Evolutionary conservation across 148 eudicot species (phyloP), one percentile per base, ranked within the genome.

Genomic region (Vaccinium vitisidaea): DNA sequence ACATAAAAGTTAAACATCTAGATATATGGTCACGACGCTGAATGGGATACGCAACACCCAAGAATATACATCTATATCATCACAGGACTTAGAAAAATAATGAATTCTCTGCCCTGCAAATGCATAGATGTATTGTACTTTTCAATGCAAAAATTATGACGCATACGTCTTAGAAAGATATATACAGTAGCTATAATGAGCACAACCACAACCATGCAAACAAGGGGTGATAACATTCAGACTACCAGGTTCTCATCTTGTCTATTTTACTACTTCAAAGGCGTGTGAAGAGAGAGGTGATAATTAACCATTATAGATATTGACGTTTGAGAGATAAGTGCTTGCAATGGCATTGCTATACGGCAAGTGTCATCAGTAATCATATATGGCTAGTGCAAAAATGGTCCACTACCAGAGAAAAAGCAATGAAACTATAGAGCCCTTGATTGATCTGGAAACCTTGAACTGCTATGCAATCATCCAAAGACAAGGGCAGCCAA

Each of bases 401-500:
- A 32, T 74, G 77, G 27, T 76, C 79, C 79, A 76, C 55, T 8
- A n/a, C 53, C 79, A 48, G 30, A 54, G 1, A 76, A 76, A 73
- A 30, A 48, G 30, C 79, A 76, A 76, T 48, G 55, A 48, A 75
- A 46, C 14, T 49, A 76, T 48, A 30, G 19, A 9, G 16, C 48
- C 55, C n/a, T 19, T 76, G 6, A 48, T 76, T 76, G 55, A 46
- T 23, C 15, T n/a, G 50, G 36, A 49, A 50, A 58, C 58, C 58
- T 77, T 49, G 19, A 77, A 77, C 48, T 50, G 58, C 18, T 53
- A 49, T 18, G 10, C 36, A 53, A 77, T 18, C 4, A 77, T 50
- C 58, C 36, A 23, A 49, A 77, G 80, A 52, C 36, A 23, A 50
- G 48, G 50, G 55, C 58, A 52, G 80, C 59, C 23, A 75, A 75